phyloP scores from a whole-genome alignment of 2,329 filamentous ascomycete species.

The Arthrobotrys iridis region DNA sequence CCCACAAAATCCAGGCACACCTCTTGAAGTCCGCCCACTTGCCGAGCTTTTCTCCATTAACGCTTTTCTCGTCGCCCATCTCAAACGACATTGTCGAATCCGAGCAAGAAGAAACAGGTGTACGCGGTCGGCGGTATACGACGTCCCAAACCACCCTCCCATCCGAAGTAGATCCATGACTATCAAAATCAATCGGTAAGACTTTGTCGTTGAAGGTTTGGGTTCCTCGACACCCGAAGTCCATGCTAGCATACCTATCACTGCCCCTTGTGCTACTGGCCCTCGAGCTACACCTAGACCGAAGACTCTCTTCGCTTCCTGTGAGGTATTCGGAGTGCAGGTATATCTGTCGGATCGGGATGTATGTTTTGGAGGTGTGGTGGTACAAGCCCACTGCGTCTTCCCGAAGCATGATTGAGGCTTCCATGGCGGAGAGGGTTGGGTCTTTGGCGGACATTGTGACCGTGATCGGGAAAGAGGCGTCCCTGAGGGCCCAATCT shows the following conservation, averaged over 20 bases:
- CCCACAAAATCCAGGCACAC: constrained; percentile 38
- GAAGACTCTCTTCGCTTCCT: constrained; percentile 9
- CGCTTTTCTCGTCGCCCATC: constrained; percentile 5
- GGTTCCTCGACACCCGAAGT: constrained; percentile 8
- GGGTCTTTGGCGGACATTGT: constrained; percentile 23
- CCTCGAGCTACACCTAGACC: constrained; percentile 3
- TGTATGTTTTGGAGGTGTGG: constrained; percentile 37
- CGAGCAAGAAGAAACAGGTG: constrained; percentile 1
- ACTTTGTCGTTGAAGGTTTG: constrained; percentile 1
- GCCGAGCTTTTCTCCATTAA: background rate
- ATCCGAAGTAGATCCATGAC: background rate
- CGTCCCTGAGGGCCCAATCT: constrained; percentile 35
- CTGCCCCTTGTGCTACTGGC: background rate
- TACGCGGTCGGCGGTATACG: constrained; percentile 23
- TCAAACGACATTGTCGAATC: constrained; percentile 24
- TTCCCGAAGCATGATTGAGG: constrained; percentile 32
- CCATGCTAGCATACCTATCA: constrained; percentile 7
- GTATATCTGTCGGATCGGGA: constrained; percentile 31
- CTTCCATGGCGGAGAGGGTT: constrained; percentile 22
- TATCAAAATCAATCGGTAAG: background rate
- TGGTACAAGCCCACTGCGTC: constrained; percentile 44
- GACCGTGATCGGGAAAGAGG: constrained; percentile 34
- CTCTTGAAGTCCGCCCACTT: constrained; percentile 34
- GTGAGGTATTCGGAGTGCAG: constrained; percentile 30
- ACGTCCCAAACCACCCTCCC: constrained; percentile 42